Conservation (phyloP, 768 basidiomycete species). For the Auricularia cornea region DNA sequence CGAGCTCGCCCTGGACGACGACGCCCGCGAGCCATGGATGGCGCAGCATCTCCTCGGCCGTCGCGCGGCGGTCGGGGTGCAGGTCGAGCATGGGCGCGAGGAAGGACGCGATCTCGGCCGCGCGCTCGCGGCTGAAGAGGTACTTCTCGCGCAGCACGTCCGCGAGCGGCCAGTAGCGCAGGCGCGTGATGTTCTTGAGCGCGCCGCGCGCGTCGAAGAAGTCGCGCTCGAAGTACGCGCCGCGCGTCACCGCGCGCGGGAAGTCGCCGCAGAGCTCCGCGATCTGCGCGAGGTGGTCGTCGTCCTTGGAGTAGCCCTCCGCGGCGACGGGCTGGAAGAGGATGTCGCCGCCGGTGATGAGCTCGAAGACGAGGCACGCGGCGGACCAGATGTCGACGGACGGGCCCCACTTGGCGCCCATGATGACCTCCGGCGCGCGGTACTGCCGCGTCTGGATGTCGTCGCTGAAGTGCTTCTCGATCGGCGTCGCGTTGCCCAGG, state of each 20-base stretch:
- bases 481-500: slow-evolving; percentile 88
- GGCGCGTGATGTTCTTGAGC: slow-evolving; percentile 14
- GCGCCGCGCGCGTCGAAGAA: slow-evolving; percentile 68
- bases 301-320: slow-evolving; percentile 81
- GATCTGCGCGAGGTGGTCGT: slow-evolving; percentile 94
- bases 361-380: slow-evolving; percentile 85
- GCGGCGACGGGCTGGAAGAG: slow-evolving; percentile 84
- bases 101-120: slow-evolving; percentile 1
- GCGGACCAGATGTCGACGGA: slow-evolving; percentile 88
- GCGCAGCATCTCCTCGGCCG: neutral
- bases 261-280: slow-evolving; percentile 85
- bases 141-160: neutral
- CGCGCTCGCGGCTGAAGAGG: neutral
- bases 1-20: neutral
- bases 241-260: slow-evolving; percentile 63
- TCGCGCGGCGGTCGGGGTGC: slow-evolving; percentile 1
- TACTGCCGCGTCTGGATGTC: slow-evolving; percentile 97
- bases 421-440: slow-evolving; percentile 87
- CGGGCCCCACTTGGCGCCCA: slow-evolving; percentile 81
- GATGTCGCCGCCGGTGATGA: slow-evolving; percentile 84
- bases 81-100: slow-evolving; percentile 3
- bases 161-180: slow-evolving; percentile 1
- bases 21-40: slow-evolving; percentile 1
- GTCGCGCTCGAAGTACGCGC: slow-evolving; percentile 77
- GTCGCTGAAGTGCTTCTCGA: slow-evolving; percentile 85